Percentiles rank a stretch among this genome's conserved stretches.
These are phyloP conservation scores for Cutaneotrichosporon dermatis DNA, from an alignment of 1,284 basidiomycete genomes.

Conservation along the genomic window DNA sequence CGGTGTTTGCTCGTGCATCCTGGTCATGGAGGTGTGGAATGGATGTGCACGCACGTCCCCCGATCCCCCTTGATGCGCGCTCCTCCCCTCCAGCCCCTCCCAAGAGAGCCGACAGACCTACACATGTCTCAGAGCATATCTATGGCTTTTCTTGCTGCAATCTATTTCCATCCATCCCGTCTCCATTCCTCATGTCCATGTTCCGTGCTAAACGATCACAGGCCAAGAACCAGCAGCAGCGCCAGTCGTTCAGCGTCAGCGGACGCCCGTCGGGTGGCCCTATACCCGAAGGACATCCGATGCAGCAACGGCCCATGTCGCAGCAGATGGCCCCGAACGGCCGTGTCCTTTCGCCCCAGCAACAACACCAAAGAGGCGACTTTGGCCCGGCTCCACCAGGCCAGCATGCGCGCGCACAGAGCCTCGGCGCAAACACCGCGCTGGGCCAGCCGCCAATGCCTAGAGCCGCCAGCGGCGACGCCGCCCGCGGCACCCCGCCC, in stretches of 20 bases:
- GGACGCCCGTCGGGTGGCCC: conserved; percentile 3
- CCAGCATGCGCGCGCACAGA: conserved; percentile 27
- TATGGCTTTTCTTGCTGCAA: background rate
- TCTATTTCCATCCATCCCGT: background rate
- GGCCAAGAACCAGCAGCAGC: background rate
- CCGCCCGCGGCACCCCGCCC: conserved; percentile 13
- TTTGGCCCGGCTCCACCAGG: conserved; percentile 60
- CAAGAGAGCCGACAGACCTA: background rate
- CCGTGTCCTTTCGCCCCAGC: background rate
- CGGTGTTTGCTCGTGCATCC: background rate
- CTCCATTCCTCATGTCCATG: background rate
- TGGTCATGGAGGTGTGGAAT: background rate
- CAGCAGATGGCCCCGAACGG: conserved; percentile 4
- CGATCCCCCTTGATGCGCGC: background rate
- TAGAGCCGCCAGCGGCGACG: conserved; percentile 2
- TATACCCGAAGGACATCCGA: background rate
- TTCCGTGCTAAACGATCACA: background rate
- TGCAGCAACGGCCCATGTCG: background rate
- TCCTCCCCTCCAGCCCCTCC: background rate
- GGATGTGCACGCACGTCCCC: background rate
- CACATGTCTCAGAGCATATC: background rate
- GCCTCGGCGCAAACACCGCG: conserved; percentile 26
- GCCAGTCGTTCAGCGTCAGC: conserved; percentile 10
- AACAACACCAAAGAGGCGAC: conserved; percentile 8
- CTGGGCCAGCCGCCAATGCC: background rate